Evolutionary conservation across 2,329 filamentous ascomycete species (phyloP).

Genomic region (Didymella sp.): DNA sequence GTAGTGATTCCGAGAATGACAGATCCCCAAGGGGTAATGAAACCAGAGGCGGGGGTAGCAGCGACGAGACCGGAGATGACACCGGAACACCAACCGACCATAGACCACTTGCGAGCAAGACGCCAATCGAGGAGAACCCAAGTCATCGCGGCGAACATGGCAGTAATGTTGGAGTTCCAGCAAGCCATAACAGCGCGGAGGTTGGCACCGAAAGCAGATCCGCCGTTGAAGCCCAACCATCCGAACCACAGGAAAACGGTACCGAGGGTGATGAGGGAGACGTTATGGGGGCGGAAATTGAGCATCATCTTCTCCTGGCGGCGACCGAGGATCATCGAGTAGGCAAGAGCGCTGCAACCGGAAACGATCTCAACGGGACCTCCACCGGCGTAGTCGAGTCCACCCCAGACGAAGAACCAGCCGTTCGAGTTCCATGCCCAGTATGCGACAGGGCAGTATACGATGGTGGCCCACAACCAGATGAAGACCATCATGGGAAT

Average conservation of each 20-base stretch:
- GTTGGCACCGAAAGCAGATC: conserved; percentile 92
- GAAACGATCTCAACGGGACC: conserved; percentile 97
- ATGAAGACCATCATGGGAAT: conserved; percentile 93
- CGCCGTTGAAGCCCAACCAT: conserved; percentile 98
- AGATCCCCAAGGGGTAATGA: conserved; percentile 72
- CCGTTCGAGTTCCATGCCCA: conserved; percentile 97
- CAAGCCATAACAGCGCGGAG: conserved; percentile 93
- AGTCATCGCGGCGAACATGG: conserved; percentile 87
- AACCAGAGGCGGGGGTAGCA: conserved; percentile 84
- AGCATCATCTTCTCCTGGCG: conserved; percentile 99
- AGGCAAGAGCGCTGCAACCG: conserved; percentile 89
- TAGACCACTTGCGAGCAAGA: conserved; percentile 91
- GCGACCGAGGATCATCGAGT: conserved; percentile 93
- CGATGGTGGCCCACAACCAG: conserved; percentile 95
- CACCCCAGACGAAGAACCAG: conserved; percentile 89
- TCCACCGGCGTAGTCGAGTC: conserved; percentile 94
- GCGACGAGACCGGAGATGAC: conserved; percentile 86
- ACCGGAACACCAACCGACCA: conserved; percentile 91
- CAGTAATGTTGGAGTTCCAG: conserved; percentile 96
- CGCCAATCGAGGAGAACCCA: conserved; percentile 98
- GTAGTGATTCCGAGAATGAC: conserved; percentile 67
- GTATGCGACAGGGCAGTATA: conserved; percentile 96
- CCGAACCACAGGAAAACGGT: conserved; percentile 98
- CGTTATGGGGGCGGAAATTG: conserved; percentile 99
- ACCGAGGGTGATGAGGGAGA: conserved; percentile 93